These are phyloP conservation scores for Fusarium beomiforme DNA, from an alignment of 2,329 filamentous ascomycete genomes.

Conservation along the genomic window DNA sequence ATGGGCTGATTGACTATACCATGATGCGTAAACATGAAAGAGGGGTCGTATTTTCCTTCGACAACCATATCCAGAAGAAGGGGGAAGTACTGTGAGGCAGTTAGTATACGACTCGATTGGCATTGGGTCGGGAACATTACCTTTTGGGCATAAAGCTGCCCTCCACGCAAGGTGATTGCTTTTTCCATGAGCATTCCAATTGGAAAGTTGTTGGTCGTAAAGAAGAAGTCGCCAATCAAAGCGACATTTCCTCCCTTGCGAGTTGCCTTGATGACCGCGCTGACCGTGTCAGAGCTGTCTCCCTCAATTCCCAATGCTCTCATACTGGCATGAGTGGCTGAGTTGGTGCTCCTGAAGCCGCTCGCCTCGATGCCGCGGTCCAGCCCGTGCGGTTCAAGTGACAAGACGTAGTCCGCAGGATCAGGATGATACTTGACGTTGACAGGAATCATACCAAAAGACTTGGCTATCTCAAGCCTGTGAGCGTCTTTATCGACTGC, in stretches of 20 bases:
- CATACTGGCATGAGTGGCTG: neutral
- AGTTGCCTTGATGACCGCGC: neutral
- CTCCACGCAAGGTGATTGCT: neutral
- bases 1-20: neutral
- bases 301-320: neutral
- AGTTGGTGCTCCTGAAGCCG: slow-evolving; percentile 3
- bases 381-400: neutral
- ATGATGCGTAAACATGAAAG: neutral
- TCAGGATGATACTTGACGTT: neutral
- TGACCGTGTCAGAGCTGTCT: slow-evolving; percentile 1
- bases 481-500: slow-evolving; percentile 3
- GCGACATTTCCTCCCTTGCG: neutral
- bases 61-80: neutral
- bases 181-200: slow-evolving; percentile 12
- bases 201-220: neutral
- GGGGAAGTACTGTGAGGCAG: neutral
- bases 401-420: neutral
- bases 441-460: neutral
- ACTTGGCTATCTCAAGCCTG: neutral
- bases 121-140: neutral
- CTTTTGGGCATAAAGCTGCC: slow-evolving; percentile 4
- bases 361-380: neutral
- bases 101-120: neutral
- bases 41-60: slow-evolving; percentile 1
- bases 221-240: neutral